A percentile compares a stretch with the other conserved stretches of the same genome.
Evolutionary conservation across 305 asterid species (phyloP).

Genomic region (Fraxinus floribunda): DNA sequence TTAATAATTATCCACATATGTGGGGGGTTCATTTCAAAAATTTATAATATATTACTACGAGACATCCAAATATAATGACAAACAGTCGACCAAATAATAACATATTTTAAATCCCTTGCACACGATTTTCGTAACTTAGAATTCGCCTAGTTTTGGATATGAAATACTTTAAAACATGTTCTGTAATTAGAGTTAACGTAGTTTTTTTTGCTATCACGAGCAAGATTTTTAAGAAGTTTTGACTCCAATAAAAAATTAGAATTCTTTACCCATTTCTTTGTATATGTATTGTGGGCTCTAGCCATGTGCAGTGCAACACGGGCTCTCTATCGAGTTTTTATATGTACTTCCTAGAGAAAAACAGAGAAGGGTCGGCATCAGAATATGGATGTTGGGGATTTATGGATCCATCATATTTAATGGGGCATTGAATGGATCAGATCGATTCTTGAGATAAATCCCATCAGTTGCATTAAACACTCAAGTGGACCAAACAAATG

Average conservation of each 20-base stretch:
- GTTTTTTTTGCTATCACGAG: background rate
- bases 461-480: background rate
- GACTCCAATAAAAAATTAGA: background rate
- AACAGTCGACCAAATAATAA: no score
- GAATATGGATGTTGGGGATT: conserved; percentile 55
- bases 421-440: conserved; percentile 60
- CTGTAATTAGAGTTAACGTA: background rate
- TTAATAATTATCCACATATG: background rate
- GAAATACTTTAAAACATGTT: background rate
- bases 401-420: conserved; percentile 60
- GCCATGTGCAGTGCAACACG: conserved; percentile 67
- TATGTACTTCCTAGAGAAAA: conserved; percentile 44
- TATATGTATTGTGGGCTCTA: conserved; percentile 19
- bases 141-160: background rate
- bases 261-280: background rate
- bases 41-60: no score
- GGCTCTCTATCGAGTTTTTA: conserved; percentile 31
- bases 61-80: background rate
- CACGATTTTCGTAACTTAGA: background rate
- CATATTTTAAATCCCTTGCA: background rate
- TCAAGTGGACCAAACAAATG: background rate
- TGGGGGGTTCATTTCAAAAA: background rate
- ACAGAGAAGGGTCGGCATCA: conserved; percentile 56
- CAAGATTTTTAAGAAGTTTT: background rate
- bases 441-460: conserved; percentile 1